phyloP scores from a whole-genome alignment of 176 grass and related monocot genomes.

The Lolium rigidum region DNA sequence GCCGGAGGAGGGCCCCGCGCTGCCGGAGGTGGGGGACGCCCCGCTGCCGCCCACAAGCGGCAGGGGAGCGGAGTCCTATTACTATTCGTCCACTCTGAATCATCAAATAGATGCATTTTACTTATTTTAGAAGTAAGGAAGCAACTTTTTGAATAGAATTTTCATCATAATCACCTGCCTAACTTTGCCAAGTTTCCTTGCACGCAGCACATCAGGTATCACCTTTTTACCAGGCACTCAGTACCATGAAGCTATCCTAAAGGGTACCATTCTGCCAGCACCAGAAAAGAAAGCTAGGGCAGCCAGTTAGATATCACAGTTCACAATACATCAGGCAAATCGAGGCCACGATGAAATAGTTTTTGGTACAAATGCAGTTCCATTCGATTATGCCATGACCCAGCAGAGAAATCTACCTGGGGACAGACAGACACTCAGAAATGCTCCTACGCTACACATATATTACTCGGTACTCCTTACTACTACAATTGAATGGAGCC shows the following conservation, averaged over 20 bases:
- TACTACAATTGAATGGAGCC: conserved; percentile 41
- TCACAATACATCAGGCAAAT: conserved; percentile 31
- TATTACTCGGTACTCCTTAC: conserved; percentile 44
- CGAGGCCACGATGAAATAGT: conserved; percentile 3
- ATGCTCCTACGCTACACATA: conserved; percentile 47
- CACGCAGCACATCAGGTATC: no score
- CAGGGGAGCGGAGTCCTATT: no score
- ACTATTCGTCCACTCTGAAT: no score
- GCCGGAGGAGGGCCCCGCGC: no score
- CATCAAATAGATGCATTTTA: no score
- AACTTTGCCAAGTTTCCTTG: not conserved
- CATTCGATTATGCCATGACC: conserved; percentile 36
- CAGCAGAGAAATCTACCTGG: conserved; percentile 38
- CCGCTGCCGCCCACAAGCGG: no score
- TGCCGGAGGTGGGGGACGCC: no score
- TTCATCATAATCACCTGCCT: not conserved
- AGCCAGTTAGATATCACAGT: conserved; percentile 12
- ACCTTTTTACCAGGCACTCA: not conserved
- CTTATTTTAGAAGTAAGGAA: no score
- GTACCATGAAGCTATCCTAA: not conserved
- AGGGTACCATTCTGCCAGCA: not conserved
- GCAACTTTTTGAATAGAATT: not conserved
- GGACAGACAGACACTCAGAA: not conserved
- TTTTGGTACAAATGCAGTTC: conserved; percentile 28
- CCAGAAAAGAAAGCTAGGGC: not conserved